These are phyloP conservation scores for Collybiopsis confluens DNA, from an alignment of 768 basidiomycete genomes.

Conservation along the genomic window DNA sequence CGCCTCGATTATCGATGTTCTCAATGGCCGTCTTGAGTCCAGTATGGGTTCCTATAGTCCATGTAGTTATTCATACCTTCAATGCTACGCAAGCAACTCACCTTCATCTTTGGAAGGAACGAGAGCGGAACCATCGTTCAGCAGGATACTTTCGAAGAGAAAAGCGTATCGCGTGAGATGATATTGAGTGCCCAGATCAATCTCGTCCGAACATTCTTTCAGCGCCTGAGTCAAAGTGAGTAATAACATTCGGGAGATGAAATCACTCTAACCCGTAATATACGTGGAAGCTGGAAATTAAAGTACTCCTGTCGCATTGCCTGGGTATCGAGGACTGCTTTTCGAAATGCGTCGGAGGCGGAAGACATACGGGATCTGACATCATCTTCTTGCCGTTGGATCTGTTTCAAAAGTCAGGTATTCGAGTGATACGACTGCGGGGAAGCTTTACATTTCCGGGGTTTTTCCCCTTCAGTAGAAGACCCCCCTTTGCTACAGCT, in stretches of 20 bases:
- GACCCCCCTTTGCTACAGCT: slow-evolving; percentile 86
- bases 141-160: slow-evolving; percentile 84
- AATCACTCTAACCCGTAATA: slow-evolving; percentile 65
- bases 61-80: too few species aligned
- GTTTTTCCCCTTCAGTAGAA: slow-evolving; percentile 89
- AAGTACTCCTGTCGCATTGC: slow-evolving; percentile 94
- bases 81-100: too few species aligned
- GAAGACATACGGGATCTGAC: slow-evolving; percentile 79
- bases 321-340: slow-evolving; percentile 87
- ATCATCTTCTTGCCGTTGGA: slow-evolving; percentile 94
- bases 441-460: slow-evolving; percentile 64
- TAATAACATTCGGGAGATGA: not conserved
- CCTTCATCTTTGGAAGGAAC: slow-evolving; percentile 75
- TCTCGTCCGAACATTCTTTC: slow-evolving; percentile 94
- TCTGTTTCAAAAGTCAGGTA: slow-evolving; percentile 34
- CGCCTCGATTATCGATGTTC: slow-evolving; percentile 88
- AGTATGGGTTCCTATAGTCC: not conserved
- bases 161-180: slow-evolving; percentile 94
- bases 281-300: slow-evolving; percentile 92
- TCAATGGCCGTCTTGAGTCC: slow-evolving; percentile 88
- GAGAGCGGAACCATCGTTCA: slow-evolving; percentile 84
- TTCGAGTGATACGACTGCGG: slow-evolving; percentile 7
- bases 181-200: slow-evolving; percentile 97
- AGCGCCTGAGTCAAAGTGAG: slow-evolving; percentile 52
- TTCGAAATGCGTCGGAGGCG: slow-evolving; percentile 85